Base-by-base conservation (phyloP, 1,284 basidiomycete genomes). In the Dichomitus squalens region DNA sequence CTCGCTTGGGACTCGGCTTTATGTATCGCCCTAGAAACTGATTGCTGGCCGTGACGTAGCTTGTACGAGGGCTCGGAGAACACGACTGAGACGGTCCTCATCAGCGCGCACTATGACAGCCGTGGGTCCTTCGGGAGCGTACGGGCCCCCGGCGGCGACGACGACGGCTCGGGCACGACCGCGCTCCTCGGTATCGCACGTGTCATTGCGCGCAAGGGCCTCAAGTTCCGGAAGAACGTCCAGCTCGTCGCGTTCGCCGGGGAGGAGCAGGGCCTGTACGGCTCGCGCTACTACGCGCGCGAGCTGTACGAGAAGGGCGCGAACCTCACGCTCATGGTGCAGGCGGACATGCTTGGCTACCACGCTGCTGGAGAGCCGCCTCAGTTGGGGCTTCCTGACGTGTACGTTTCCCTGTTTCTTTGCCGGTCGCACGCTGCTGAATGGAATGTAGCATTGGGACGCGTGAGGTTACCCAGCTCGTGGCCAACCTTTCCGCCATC, bases 341-440 rank as follows among this genome's bases (percentile, higher is more conserved):
- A 95, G 71, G 90, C 90, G 0, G 93, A 96, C 67, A 95, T 95
- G 93, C 79, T 92, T 46, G 93, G 83, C 0, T 95, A 93, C 70
- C 90, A 84, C 57, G 84, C 77, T 31, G 83, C 79, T 12, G 82
- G 79, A 38, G 93, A 95, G 73, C 88, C 91, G 27, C 71, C 83
- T 4, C 93, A 95, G 70, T 81, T 95, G 7, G 93, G 89, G 29
- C 79, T 95, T 39, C 92, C 86, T 11, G 75, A 79, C n/a, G 53
- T 58, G 87, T 88, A 53, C 44, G 80, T 72, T 7, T 9, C 12
- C 1, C 3, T 14, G 16, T 23, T 18, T 7, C 8, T 21, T 43
- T 21, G n/a, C 11, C 20, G 27, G 16, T 31, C 16, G 43, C 12
- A 3, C 20, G 7, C 2, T 33, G n/a, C 44, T 47, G 3, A 31